Conservation (phyloP, 345 rosid genomes). For the Boechera retrofracta region DNA sequence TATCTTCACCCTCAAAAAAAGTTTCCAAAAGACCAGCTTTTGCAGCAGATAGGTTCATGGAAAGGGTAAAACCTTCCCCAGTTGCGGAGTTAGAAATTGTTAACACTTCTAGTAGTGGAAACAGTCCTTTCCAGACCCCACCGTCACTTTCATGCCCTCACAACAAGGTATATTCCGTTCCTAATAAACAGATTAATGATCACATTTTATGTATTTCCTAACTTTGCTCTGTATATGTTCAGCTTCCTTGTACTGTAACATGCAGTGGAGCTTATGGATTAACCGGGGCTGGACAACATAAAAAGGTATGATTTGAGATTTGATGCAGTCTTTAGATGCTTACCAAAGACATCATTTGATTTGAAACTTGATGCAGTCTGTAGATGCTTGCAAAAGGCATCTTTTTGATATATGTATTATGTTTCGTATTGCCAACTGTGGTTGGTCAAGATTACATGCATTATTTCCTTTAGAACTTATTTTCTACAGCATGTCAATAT, state of each 20-base stretch:
- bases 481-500: slow-evolving; percentile 1
- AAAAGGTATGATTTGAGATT: slow-evolving; percentile 61
- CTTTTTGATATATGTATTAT: not conserved
- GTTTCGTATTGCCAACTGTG: slow-evolving; percentile 17
- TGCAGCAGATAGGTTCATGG: slow-evolving; percentile 50
- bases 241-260: slow-evolving; percentile 43
- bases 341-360: slow-evolving; percentile 45
- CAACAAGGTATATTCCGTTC: slow-evolving; percentile 59
- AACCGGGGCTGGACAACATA: slow-evolving; percentile 63
- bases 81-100: slow-evolving; percentile 40
- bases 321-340: slow-evolving; percentile 20
- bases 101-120: slow-evolving; percentile 51
- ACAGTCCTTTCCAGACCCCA: slow-evolving; percentile 91
- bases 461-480: slow-evolving; percentile 23
- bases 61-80: slow-evolving; percentile 52
- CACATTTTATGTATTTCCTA: slow-evolving; percentile 20
- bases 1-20: slow-evolving; percentile 56
- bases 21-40: slow-evolving; percentile 48
- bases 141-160: slow-evolving; percentile 73
- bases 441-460: slow-evolving; percentile 16
- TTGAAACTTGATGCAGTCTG: slow-evolving; percentile 15
- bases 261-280: slow-evolving; percentile 54
- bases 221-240: slow-evolving; percentile 36
- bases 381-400: slow-evolving; percentile 3
- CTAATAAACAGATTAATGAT: slow-evolving; percentile 12